Percentiles rank a stretch among this genome's conserved stretches.
These are phyloP conservation scores for Xylaria sp. DNA, from an alignment of 2,329 filamentous ascomycete genomes.

Conservation along the genomic window DNA sequence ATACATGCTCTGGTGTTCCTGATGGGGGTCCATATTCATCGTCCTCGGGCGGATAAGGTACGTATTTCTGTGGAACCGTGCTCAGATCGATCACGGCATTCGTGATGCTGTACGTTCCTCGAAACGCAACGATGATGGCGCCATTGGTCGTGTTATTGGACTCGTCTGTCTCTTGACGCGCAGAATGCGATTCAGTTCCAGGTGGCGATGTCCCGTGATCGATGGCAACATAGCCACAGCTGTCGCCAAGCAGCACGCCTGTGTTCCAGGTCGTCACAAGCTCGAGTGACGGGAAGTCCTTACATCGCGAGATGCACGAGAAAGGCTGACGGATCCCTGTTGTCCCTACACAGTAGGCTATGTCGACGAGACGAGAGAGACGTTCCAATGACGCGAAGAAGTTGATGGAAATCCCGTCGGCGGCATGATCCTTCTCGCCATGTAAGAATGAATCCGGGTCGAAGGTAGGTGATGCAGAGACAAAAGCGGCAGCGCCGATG, in stretches of 20 bases:
- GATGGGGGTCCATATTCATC: conserved; percentile 52
- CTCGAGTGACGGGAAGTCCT: conserved; percentile 82
- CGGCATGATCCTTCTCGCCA: conserved; percentile 25
- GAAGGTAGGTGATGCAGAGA: conserved; percentile 35
- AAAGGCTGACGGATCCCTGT: conserved; percentile 88
- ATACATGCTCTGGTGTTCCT: conserved; percentile 64
- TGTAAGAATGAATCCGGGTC: conserved; percentile 29
- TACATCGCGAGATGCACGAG: conserved; percentile 83
- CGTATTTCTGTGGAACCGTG: conserved; percentile 88
- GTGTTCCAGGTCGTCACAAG: conserved; percentile 91
- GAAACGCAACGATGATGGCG: conserved; percentile 84
- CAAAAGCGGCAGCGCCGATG: conserved; percentile 28
- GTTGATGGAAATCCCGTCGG: conserved; percentile 61
- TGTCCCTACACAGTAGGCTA: conserved; percentile 90
- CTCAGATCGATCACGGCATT: conserved; percentile 93
- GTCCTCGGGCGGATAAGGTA: conserved; percentile 78
- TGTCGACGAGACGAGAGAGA: conserved; percentile 89
- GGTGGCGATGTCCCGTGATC: conserved; percentile 67
- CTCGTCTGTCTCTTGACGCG: conserved; percentile 17
- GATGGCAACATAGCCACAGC: conserved; percentile 93
- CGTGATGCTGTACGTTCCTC: conserved; percentile 92
- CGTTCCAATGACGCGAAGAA: conserved; percentile 89
- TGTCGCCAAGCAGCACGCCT: conserved; percentile 85
- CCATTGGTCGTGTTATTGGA: conserved; percentile 39
- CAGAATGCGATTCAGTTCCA: not conserved